Conservation (phyloP, 371 early-diverging fungal species). For the Syncephalastrum monosporum region DNA sequence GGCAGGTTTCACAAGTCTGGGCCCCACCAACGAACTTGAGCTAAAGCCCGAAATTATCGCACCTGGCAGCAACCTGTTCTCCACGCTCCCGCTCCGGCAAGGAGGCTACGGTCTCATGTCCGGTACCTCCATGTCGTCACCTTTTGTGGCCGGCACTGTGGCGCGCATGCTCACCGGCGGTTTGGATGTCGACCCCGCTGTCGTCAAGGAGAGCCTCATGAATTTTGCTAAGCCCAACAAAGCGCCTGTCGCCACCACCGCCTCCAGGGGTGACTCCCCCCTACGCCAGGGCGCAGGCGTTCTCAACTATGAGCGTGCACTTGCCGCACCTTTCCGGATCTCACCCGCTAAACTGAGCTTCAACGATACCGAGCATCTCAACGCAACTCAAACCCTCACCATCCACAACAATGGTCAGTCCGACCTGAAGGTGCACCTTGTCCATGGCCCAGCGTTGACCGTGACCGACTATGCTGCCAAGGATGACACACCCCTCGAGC, state of each 20-base stretch:
- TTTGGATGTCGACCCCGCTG: neutral
- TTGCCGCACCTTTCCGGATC: slow-evolving; percentile 49
- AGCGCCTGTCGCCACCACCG: slow-evolving; percentile 21
- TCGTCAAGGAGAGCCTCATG: slow-evolving; percentile 26
- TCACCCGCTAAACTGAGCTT: slow-evolving; percentile 67
- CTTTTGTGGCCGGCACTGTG: slow-evolving; percentile 63
- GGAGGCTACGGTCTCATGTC: slow-evolving; percentile 57
- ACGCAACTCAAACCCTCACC: slow-evolving; percentile 28
- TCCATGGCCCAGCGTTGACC: slow-evolving; percentile 2
- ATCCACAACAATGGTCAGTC: slow-evolving; percentile 58
- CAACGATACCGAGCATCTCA: slow-evolving; percentile 56
- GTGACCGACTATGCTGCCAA: slow-evolving; percentile 4
- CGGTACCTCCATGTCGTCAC: slow-evolving; percentile 66
- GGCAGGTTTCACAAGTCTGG: slow-evolving; percentile 43
- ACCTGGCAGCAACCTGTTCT: slow-evolving; percentile 70
- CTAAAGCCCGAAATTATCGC: slow-evolving; percentile 62
- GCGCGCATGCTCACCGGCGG: slow-evolving; percentile 42
- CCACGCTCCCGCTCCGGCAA: slow-evolving; percentile 48
- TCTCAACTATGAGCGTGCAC: slow-evolving; percentile 61
- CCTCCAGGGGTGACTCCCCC: slow-evolving; percentile 43
- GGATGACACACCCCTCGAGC: slow-evolving; percentile 5
- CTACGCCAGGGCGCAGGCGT: slow-evolving; percentile 77
- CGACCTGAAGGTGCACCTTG: neutral
- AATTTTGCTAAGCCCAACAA: slow-evolving; percentile 41
- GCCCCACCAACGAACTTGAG: slow-evolving; percentile 44